Base-by-base conservation (phyloP, 2,329 filamentous ascomycete species). In the Acarospora socialis region DNA sequence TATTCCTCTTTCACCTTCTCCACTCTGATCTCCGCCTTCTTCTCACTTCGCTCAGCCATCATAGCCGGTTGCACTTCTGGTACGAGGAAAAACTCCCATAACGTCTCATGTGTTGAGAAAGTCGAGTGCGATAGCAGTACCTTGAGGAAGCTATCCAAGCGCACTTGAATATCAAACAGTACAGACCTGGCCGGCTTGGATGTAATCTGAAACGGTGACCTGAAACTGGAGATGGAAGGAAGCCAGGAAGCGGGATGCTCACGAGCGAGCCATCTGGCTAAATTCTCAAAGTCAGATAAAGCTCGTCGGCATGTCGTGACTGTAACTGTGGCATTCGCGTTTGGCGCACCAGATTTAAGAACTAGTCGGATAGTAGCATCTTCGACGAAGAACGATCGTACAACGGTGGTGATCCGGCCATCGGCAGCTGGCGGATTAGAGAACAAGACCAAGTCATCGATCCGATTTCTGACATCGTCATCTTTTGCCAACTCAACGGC, bases 51-150 rank as follows among this genome's bases (percentile, higher is more conserved):
- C 52, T 92, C 78, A 32, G 81, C 78, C 67, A 95, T 87, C 71
- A 86, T 83, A 13, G 83, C 75, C 0, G 81, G 70, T 50, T 93
- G 82, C 30, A 98, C 73, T 44, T 98, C 90, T 1, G 90, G 90
- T 8, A 98, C 86, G 1, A 98, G 68, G 56, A 98, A 93, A 58
- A 98, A 98, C 47, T 98, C 90, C 92, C 90, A 98, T 2, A 98
- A 68, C 69, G 95, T 83, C 59, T 98, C 90, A 49, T 98, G 92
- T 1, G 82, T 93, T 0, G 83, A 72, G 50, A 98, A 94, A 0
- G 90, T 95, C 3, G 87, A 80, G 49, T 98, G 90, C 6, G 72
- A 67, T 16, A 98, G 66, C 41, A 98, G 68, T 12, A 84, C 82
- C 43, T 81, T 82, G 44, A 98, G 60, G 46, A 95, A 94, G 44